Base-by-base conservation (phyloP, 2,329 filamentous ascomycete genomes). In the Penicillium paneum region DNA sequence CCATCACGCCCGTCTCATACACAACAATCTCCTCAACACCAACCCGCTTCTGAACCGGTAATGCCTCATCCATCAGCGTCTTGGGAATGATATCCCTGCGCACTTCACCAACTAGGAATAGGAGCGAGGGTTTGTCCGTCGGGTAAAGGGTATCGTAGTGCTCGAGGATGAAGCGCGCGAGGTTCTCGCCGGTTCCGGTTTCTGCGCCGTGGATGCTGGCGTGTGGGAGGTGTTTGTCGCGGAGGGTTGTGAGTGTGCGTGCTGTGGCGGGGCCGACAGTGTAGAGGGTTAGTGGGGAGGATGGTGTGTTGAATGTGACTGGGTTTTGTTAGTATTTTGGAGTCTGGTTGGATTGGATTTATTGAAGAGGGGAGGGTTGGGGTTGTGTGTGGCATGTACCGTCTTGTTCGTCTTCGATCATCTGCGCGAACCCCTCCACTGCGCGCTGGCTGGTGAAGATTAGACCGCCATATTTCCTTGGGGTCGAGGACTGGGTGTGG, bases 81-180 rank as follows among this genome's bases (percentile, higher is more conserved):
- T 83, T 89, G 1, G 94, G 92, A 59, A 99, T 96, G 61, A 96
- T 85, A 70, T 97, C 94, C 41, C 94, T 79, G 51, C 91, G 83
- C 69, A 92, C 89, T 69, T 97, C 93, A 19, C 94, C 94, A 0
- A 96, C 91, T 13, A 95, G 81, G 71, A 97, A 99, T 1, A 97
- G 76, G 5, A 97, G 71, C 0, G 88, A 82, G 0, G 81, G 85
- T 41, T 64, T 46, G 8, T 34, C 0, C n/a, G 3, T 15, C 3
- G 31, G 10, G 42, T 61, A 52, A 0, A 78, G 57, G 8, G 55
- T 54, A 50, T 81, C 83, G 67, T 96, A 96, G 69, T 96, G 88
- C 2, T 85, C 75, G 6, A 96, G 78, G 50, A 99, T 97, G 67
- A 87, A 88, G 6, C 81, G 75, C 0, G 91, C 88, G 28, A 99